These are phyloP conservation scores for Neonectria sp. DNA, from an alignment of 2,329 filamentous ascomycete genomes.

Conservation along the genomic window DNA sequence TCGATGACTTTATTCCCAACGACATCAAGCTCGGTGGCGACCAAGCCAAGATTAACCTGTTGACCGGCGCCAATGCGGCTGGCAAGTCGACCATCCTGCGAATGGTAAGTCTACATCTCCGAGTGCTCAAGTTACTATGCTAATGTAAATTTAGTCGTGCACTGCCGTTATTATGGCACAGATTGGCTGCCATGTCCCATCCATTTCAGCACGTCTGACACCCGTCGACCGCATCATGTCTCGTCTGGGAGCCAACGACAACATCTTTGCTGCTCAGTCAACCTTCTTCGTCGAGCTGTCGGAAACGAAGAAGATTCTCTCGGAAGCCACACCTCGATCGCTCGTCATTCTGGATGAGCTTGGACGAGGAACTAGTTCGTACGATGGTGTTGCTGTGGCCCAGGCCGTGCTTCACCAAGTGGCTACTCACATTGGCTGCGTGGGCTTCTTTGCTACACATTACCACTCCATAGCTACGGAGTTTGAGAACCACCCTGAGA, in stretches of 20 bases:
- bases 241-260: constrained; percentile 96
- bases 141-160: constrained; percentile 76
- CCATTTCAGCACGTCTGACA: constrained; percentile 84
- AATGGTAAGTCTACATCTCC: constrained; percentile 75
- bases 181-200: constrained; percentile 93
- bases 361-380: constrained; percentile 93
- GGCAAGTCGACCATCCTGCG: constrained; percentile 97
- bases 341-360: constrained; percentile 98
- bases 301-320: constrained; percentile 97
- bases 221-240: constrained; percentile 99
- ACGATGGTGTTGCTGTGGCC: constrained; percentile 96
- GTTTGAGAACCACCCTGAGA: constrained; percentile 91
- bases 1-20: constrained; percentile 97
- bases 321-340: constrained; percentile 93
- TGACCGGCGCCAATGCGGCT: constrained; percentile 96
- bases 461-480: constrained; percentile 96
- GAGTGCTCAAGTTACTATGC: background rate
- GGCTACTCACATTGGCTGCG: constrained; percentile 90
- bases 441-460: constrained; percentile 98
- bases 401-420: constrained; percentile 98
- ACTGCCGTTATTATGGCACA: constrained; percentile 98
- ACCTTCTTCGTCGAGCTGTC: constrained; percentile 99
- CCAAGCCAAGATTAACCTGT: constrained; percentile 85
- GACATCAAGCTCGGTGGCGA: constrained; percentile 89
- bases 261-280: constrained; percentile 97